These are phyloP conservation scores for Ceratocystis variospora DNA, from an alignment of 2,329 filamentous ascomycete species.

Conservation along the genomic window DNA sequence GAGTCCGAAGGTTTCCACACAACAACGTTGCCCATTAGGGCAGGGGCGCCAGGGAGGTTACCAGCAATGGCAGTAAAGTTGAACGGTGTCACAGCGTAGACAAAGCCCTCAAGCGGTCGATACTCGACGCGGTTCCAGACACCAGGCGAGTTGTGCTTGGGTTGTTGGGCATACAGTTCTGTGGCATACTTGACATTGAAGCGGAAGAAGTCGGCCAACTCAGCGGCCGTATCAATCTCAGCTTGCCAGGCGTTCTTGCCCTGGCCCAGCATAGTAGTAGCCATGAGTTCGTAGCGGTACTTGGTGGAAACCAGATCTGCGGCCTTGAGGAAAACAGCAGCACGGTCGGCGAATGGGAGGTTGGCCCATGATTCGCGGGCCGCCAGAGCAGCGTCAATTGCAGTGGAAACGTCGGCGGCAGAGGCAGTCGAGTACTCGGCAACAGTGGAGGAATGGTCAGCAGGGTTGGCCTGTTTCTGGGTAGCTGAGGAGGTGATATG, in stretches of 20 bases:
- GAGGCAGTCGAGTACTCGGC: conserved; percentile 78
- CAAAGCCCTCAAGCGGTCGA: conserved; percentile 82
- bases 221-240: conserved; percentile 92
- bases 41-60: conserved; percentile 71
- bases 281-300: conserved; percentile 95
- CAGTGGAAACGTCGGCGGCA: conserved; percentile 57
- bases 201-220: conserved; percentile 81
- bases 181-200: conserved; percentile 93
- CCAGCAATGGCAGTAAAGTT: conserved; percentile 94
- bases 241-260: conserved; percentile 98
- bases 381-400: conserved; percentile 73
- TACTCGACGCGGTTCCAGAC: conserved; percentile 90
- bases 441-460: conserved; percentile 60
- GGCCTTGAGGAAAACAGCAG: conserved; percentile 89
- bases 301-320: conserved; percentile 82
- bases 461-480: conserved; percentile 65
- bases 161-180: conserved; percentile 79
- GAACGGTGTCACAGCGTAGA: conserved; percentile 88
- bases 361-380: conserved; percentile 78
- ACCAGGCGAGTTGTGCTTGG: conserved; percentile 64
- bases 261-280: conserved; percentile 87
- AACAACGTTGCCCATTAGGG: conserved; percentile 85
- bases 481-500: conserved; percentile 54
- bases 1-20: conserved; percentile 93
- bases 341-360: conserved; percentile 78